Conservation (phyloP, 2,329 filamentous ascomycete genomes). For the Fulvia fulva region DNA sequence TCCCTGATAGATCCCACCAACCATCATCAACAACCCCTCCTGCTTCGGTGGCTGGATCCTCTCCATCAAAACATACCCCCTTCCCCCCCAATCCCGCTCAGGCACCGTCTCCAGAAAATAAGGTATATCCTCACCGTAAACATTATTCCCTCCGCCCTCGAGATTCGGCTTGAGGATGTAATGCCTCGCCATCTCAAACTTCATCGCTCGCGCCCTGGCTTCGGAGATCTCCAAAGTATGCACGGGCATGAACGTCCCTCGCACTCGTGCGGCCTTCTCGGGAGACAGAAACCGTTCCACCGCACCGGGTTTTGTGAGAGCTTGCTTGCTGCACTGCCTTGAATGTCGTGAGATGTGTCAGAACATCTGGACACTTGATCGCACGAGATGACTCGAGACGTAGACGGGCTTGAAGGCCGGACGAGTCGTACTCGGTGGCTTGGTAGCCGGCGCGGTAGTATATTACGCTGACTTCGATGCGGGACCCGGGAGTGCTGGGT, state of each 20-base stretch:
- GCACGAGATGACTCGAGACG: constrained; percentile 39
- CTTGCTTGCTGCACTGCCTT: constrained; percentile 45
- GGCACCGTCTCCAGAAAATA: constrained; percentile 30
- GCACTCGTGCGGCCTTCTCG: constrained; percentile 25
- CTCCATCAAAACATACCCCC: constrained; percentile 40
- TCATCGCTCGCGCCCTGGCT: constrained; percentile 27
- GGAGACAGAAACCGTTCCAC: constrained; percentile 35
- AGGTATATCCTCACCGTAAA: constrained; percentile 39
- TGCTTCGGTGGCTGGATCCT: constrained; percentile 35
- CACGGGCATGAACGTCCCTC: constrained; percentile 38
- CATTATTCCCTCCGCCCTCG: constrained; percentile 44
- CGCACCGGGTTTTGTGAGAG: constrained; percentile 32
- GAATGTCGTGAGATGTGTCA: constrained; percentile 41
- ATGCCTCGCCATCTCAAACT: constrained; percentile 22
- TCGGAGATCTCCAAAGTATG: constrained; percentile 35
- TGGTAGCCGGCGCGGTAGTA: constrained; percentile 46
- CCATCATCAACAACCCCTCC: constrained; percentile 35
- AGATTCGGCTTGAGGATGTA: constrained; percentile 44
- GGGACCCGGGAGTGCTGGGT: constrained; percentile 1
- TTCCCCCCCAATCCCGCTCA: constrained; percentile 31
- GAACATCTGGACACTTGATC: constrained; percentile 44
- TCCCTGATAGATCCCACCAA: constrained; percentile 33
- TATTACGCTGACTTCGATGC: constrained; percentile 40
- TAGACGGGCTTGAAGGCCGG: constrained; percentile 32
- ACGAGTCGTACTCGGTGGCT: constrained; percentile 35